Evolutionary conservation across 768 basidiomycete genomes (phyloP).

Genomic region (Chalciporus piperatus): DNA sequence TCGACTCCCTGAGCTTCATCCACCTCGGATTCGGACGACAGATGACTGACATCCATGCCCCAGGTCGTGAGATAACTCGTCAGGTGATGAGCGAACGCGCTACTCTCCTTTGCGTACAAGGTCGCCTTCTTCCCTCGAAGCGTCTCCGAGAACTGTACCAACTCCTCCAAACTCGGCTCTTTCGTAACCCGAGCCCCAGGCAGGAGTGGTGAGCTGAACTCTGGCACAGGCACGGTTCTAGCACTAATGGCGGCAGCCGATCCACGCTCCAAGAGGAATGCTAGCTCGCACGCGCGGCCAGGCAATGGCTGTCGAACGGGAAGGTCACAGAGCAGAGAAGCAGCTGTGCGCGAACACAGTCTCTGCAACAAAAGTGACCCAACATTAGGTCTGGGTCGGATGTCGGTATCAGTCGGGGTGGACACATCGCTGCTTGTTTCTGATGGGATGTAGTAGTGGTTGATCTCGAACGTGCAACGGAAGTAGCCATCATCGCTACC

Average conservation of each 20-base stretch:
- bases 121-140: slow-evolving; percentile 81
- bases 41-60: slow-evolving; percentile 91
- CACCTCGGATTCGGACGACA: slow-evolving; percentile 55
- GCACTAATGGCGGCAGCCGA: slow-evolving; percentile 43
- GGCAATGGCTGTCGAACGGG: slow-evolving; percentile 39
- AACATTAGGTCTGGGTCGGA: slow-evolving; percentile 41
- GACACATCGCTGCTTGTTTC: slow-evolving; percentile 14
- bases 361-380: slow-evolving; percentile 55
- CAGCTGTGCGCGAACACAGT: slow-evolving; percentile 59
- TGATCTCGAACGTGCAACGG: slow-evolving; percentile 56
- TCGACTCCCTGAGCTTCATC: slow-evolving; percentile 34
- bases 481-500: slow-evolving; percentile 39
- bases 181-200: slow-evolving; percentile 49
- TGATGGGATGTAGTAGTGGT: slow-evolving; percentile 41
- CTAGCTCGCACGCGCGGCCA: slow-evolving; percentile 65
- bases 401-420: slow-evolving; percentile 9
- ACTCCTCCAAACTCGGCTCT: slow-evolving; percentile 80
- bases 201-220: slow-evolving; percentile 48
- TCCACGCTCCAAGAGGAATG: slow-evolving; percentile 62
- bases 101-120: slow-evolving; percentile 82
- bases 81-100: slow-evolving; percentile 88
- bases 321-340: slow-evolving; percentile 37
- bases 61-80: slow-evolving; percentile 91
- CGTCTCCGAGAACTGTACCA: slow-evolving; percentile 75
- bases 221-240: slow-evolving; percentile 38